Conservation (phyloP, 108 stramenopile genomes). For the Schizochytrium sp. region DNA sequence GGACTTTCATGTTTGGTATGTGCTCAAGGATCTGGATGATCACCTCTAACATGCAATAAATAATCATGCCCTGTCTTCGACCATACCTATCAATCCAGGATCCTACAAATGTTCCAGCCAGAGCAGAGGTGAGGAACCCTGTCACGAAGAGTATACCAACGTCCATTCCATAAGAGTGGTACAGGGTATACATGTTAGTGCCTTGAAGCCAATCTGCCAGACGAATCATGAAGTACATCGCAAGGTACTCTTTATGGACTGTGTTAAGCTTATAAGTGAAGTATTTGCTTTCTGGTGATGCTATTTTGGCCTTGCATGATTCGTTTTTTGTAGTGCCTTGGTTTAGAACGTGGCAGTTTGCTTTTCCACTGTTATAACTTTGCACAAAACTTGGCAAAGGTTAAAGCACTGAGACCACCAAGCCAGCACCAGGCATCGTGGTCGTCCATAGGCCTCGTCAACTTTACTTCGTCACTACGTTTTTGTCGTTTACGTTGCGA, state of each 20-base stretch:
- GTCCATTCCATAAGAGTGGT: constrained; percentile 91
- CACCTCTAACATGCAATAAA: constrained; percentile 95
- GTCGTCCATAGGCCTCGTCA: too few species aligned
- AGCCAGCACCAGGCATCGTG: too few species aligned
- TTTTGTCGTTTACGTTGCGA: too few species aligned
- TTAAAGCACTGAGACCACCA: too few species aligned
- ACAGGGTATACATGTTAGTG: constrained; percentile 97
- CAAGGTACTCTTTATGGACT: constrained; percentile 75
- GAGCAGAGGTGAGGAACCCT: constrained; percentile 90
- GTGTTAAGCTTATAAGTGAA: background rate
- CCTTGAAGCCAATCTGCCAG: constrained; percentile 99
- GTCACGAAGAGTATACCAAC: constrained; percentile 94
- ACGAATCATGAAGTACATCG: constrained; percentile 92
- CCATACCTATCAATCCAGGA: constrained; percentile 92
- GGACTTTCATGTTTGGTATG: constrained; percentile 80
- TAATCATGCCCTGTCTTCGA: constrained; percentile 87
- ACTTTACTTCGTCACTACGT: too few species aligned
- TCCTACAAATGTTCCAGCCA: constrained; percentile 95
- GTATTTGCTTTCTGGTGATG: too few species aligned
- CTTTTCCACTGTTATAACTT: too few species aligned
- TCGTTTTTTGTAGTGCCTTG: too few species aligned
- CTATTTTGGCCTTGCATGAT: too few species aligned
- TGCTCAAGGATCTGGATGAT: constrained; percentile 89
- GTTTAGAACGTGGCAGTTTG: too few species aligned
- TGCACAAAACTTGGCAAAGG: too few species aligned